Base-by-base conservation (phyloP, 495 filamentous ascomycete species). In the Penicillium cosmopolitanum region DNA sequence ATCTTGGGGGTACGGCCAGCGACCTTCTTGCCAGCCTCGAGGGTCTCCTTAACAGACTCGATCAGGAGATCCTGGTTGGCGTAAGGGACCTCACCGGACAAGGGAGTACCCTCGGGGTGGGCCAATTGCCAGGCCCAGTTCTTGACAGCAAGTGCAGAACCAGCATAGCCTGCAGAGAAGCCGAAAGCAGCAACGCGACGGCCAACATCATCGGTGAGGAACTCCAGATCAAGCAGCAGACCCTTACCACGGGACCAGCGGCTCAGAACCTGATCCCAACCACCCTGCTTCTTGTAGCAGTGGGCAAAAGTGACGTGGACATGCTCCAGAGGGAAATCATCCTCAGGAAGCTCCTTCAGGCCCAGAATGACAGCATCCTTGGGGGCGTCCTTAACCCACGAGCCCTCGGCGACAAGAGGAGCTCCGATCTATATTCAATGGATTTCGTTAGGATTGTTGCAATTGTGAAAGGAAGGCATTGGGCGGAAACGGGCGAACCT, bases 281-380 rank as follows among this genome's bases (percentile, higher is more conserved):
- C 91, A 48, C 77, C 85, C 75, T 98, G 95, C 65, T 88, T 77
- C 82, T 96, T 97, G 80, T 92, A 96, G 77, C 84, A 90, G 68
- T 85, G 82, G 42, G 87, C 90, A 66, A 97, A 97, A 61, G 92
- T 89, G 60, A 98, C 84, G 73, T 94, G 90, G 13, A 86, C 85
- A 66, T 98, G 92, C 77, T 89, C 87, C 51, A 97, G 85, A 36
- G 93, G 92, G 69, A 93, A 92, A 34, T 87, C 85, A 65, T 96
- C 89, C 68, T 96, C 92, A 7, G 90, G 91, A 15, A 97, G 82
- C 79, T 97, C 95, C 83, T 98, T 98, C 50, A 98, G 82, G 38
- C 95, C 94, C 60, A 97, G 82, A 65, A 96, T 91, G 67, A 92
- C 91, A 67, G 93, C 85, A 57, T 92, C 85, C 62, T 82, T 78